Conservation (phyloP, 768 basidiomycete species). For the Tulasnella calospora region DNA sequence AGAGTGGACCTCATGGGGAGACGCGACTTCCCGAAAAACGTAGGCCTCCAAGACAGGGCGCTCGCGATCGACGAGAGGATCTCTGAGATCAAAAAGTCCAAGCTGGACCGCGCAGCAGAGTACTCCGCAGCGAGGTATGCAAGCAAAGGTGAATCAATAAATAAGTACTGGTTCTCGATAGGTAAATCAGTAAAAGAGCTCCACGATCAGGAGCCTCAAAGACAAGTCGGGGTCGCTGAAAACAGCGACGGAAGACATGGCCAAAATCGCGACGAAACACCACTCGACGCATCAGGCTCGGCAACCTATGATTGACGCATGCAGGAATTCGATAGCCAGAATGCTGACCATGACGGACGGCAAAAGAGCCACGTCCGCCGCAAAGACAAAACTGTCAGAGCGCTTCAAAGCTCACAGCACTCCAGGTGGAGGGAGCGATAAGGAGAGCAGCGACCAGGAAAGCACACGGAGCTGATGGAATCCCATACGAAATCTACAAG, state of each 20-base stretch:
- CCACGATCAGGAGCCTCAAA: background rate
- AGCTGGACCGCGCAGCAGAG: background rate
- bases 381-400: background rate
- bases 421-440: too few relatives aligned
- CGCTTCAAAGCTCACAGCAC: background rate
- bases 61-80: background rate
- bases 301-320: background rate
- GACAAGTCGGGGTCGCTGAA: too few relatives aligned
- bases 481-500: constrained; percentile 23
- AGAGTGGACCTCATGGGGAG: background rate
- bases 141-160: background rate
- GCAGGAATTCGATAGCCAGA: background rate
- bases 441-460: too few relatives aligned
- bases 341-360: background rate
- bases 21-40: background rate
- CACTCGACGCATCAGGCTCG: background rate
- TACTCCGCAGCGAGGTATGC: background rate
- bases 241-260: background rate
- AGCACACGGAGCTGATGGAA: background rate
- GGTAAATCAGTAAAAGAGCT: background rate
- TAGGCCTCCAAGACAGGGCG: background rate
- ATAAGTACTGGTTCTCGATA: constrained; percentile 11
- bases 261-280: background rate
- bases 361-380: background rate
- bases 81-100: background rate